Base-by-base conservation (phyloP, 768 basidiomycete species). In the Crassisporium funariophilum region DNA sequence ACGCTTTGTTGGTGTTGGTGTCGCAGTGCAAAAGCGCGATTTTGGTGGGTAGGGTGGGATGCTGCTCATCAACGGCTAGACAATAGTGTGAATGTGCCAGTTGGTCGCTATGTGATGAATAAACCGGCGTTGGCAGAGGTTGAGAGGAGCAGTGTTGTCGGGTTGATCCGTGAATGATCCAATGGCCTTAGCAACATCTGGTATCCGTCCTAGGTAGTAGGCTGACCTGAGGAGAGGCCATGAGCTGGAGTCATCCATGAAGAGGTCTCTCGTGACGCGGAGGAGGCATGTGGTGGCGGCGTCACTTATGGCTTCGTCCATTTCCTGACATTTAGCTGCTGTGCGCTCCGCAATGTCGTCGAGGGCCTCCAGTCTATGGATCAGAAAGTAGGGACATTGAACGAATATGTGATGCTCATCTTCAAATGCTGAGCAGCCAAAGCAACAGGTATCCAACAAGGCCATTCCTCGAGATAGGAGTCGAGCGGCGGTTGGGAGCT, bases 181-280 rank as follows among this genome's bases (percentile, higher is more conserved):
- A n/a, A n/a, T n/a, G n/a, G n/a, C n/a, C n/a, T n/a, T n/a, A n/a
- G 29, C 36, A 12, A 55, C n/a, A 13, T 37, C n/a, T 1, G 53
- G 53, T 16, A 51, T 42, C 27, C 52, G 41, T n/a, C 50, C 53
- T 41, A 55, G 41, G 36, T 55, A 55, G n/a, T 38, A 55, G 12
- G 37, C 24, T 0, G 53, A 42, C n/a, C 22, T 16, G 6, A 35
- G 22, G n/a, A 51, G 33, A 13, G 53, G 53, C 53, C 53, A 55
- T 10, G 41, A 19, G 5, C 3, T 5, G 1, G 22, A 21, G 11
- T 43, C 33, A 31, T 51, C 46, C 4, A 7, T 2, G 20, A 51
- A 51, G n/a, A 55, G 41, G 3, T n/a, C 47, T 50, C 45, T 44
- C 47, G 50, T 50, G 44, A 41, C 39, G 0, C n/a, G n/a, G n/a